Conservation (phyloP, 805 yeast genomes). For the Metschnikowia corniflorae region DNA sequence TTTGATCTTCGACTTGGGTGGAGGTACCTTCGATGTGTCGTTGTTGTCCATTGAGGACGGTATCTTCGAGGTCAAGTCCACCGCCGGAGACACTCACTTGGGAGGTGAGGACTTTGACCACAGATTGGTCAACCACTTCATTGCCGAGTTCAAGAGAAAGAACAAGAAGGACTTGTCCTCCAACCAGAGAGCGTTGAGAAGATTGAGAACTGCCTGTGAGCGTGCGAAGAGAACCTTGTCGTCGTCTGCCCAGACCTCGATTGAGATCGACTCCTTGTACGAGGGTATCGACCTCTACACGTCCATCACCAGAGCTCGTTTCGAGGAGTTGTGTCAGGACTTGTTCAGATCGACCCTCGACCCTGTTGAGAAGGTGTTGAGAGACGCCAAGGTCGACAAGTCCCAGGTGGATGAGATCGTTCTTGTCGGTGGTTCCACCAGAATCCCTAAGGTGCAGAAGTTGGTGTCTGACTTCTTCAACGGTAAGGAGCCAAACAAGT, state of each 20-base stretch:
- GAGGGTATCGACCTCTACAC: slow-evolving; percentile 48
- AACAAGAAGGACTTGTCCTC: slow-evolving; percentile 76
- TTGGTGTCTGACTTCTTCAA: slow-evolving; percentile 43
- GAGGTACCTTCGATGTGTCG: slow-evolving; percentile 49
- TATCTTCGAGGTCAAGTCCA: slow-evolving; percentile 47
- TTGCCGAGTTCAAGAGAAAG: slow-evolving; percentile 93
- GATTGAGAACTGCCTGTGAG: slow-evolving; percentile 48
- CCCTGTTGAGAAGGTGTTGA: slow-evolving; percentile 46
- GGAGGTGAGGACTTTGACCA: slow-evolving; percentile 97
- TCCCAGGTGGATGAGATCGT: slow-evolving; percentile 45
- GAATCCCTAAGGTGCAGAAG: slow-evolving; percentile 50
- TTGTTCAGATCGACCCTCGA: slow-evolving; percentile 44
- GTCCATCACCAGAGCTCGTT: slow-evolving; percentile 45
- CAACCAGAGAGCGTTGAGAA: slow-evolving; percentile 81
- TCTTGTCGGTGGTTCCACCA: slow-evolving; percentile 48
- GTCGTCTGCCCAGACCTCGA: slow-evolving; percentile 36
- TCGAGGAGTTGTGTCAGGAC: slow-evolving; percentile 46
- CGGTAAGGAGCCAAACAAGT: slow-evolving; percentile 47
- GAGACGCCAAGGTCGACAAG: slow-evolving; percentile 44
- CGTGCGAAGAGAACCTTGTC: slow-evolving; percentile 49
- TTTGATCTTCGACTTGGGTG: slow-evolving; percentile 47
- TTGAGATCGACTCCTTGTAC: slow-evolving; percentile 46
- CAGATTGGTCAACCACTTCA: slow-evolving; percentile 83
- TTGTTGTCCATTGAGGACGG: slow-evolving; percentile 46
- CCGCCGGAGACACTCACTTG: slow-evolving; percentile 94